phyloP scores from a whole-genome alignment of 805 yeast species.

The Debaryomyces maramus region DNA sequence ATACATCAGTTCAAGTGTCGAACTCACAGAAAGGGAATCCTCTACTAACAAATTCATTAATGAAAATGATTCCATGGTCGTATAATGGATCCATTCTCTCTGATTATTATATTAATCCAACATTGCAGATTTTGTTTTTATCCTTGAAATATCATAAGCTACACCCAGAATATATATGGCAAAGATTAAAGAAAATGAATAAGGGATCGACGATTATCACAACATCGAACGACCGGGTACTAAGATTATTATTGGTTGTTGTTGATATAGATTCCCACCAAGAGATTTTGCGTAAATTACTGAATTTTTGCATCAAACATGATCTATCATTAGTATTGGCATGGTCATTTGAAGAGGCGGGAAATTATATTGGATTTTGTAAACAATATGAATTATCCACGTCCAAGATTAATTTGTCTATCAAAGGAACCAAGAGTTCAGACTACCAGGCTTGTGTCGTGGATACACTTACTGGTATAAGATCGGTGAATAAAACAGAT shows the following conservation, averaged over 20 bases:
- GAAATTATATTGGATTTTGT: constrained; percentile 40
- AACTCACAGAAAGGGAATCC: constrained; percentile 76
- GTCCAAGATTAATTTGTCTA: constrained; percentile 23
- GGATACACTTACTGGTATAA: constrained; percentile 46
- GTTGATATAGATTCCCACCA: constrained; percentile 64
- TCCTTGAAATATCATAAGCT: constrained; percentile 73
- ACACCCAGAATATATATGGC: constrained; percentile 71
- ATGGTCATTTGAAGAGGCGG: constrained; percentile 54
- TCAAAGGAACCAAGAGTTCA: constrained; percentile 44
- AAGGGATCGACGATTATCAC: constrained; percentile 27
- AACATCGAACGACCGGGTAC: constrained; percentile 39
- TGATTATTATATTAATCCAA: constrained; percentile 64
- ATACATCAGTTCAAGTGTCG: constrained; percentile 37
- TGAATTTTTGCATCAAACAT: constrained; percentile 49
- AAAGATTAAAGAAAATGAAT: constrained; percentile 47
- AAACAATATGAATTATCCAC: constrained; percentile 40
- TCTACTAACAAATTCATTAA: constrained; percentile 46
- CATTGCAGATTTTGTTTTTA: constrained; percentile 58
- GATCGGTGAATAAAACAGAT: constrained; percentile 54
- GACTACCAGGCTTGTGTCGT: constrained; percentile 47
- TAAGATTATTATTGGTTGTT: constrained; percentile 58
- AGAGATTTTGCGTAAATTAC: constrained; percentile 47
- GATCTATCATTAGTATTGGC: constrained; percentile 50
- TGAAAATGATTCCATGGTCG: constrained; percentile 56
- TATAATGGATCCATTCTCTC: constrained; percentile 52